Percentiles rank a stretch among this genome's conserved stretches.
Evolutionary conservation across 106 monocot species (phyloP).

Genomic region (Dactylorhiza incarnata): DNA sequence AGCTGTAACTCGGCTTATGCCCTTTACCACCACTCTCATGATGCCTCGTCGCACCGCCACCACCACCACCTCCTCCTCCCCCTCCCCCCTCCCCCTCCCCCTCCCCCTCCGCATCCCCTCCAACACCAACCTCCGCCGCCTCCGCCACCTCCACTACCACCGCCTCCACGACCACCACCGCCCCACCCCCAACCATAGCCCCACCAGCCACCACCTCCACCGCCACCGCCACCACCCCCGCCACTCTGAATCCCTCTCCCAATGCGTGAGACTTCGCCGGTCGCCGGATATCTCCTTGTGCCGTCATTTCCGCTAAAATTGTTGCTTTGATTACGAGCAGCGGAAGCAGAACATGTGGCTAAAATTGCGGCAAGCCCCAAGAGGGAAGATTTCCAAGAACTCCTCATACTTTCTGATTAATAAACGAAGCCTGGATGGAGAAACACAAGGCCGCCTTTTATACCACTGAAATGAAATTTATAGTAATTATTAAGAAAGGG

Average conservation of each 20-base stretch:
- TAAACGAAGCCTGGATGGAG: too few species aligned
- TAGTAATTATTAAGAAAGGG: constrained; percentile 11
- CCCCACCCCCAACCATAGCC: constrained; percentile 3
- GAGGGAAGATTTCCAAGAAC: not conserved
- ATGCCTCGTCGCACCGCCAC: not conserved
- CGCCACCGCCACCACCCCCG: not conserved
- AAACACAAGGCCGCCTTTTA: not conserved
- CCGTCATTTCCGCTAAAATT: not conserved
- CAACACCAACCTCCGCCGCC: not conserved
- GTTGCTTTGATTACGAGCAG: not conserved
- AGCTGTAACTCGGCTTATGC: constrained; percentile 30
- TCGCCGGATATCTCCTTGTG: not conserved
- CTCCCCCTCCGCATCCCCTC: constrained; percentile 1
- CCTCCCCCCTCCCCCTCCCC: constrained; percentile 6
- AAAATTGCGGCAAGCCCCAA: not conserved
- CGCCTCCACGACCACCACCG: constrained; percentile 4
- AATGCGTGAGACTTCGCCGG: not conserved
- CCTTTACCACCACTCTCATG: constrained; percentile 3
- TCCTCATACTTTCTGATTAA: not conserved
- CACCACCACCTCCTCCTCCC: constrained; percentile 9
- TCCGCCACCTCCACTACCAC: not conserved
- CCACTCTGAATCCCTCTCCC: not conserved
- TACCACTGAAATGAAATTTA: constrained; percentile 2
- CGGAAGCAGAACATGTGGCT: not conserved
- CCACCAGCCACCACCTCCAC: not conserved